phyloP scores from a whole-genome alignment of 352 stramenopile species.

The Albugo laibachii region DNA sequence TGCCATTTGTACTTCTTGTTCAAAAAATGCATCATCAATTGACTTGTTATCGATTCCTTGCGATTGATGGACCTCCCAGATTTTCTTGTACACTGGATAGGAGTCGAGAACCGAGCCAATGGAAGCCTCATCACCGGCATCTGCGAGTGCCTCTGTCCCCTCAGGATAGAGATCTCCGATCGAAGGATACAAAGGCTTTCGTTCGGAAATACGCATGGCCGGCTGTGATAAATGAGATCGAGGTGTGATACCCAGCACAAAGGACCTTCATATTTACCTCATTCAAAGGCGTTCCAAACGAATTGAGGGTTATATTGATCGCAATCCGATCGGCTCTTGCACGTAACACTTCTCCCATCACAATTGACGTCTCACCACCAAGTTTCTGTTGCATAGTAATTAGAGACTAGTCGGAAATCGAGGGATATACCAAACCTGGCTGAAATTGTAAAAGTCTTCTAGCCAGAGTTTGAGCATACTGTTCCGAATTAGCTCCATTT shows the following conservation, averaged over 20 bases:
- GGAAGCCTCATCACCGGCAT: constrained; percentile 80
- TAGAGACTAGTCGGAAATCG: not conserved
- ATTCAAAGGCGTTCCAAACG: constrained; percentile 86
- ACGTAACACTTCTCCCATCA: constrained; percentile 94
- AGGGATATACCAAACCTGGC: constrained; percentile 23
- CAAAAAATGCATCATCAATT: constrained; percentile 99
- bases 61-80: constrained; percentile 92
- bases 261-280: constrained; percentile 17
- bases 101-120: constrained; percentile 81
- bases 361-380: constrained; percentile 91
- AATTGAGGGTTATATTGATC: constrained; percentile 99
- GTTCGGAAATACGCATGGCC: constrained; percentile 91
- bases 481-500: constrained; percentile 99
- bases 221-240: constrained; percentile 48
- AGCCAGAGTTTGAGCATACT: constrained; percentile 96
- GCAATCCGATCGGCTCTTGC: constrained; percentile 93
- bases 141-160: constrained; percentile 85
- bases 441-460: constrained; percentile 90
- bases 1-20: constrained; percentile 95
- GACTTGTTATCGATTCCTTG: constrained; percentile 89
- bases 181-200: constrained; percentile 93
- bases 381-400: constrained; percentile 31
- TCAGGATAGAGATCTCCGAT: constrained; percentile 96
- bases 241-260: not conserved
- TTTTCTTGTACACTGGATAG: constrained; percentile 92